phyloP scores from a whole-genome alignment of 1,284 basidiomycete species.

The Austropuccinia psidii region DNA sequence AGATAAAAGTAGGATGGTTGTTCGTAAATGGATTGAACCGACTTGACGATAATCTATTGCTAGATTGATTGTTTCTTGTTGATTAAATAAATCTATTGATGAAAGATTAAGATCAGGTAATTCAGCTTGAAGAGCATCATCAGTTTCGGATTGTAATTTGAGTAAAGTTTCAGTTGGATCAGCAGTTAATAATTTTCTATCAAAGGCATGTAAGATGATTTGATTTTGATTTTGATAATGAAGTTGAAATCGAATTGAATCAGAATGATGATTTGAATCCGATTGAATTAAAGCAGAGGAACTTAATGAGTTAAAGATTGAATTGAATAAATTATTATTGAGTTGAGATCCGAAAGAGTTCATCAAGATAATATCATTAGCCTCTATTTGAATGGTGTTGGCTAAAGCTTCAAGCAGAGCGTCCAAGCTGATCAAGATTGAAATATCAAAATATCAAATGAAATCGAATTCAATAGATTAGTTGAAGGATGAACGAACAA shows the following conservation, averaged over 20 bases:
- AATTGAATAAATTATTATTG: slow-evolving; percentile 22
- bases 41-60: not conserved
- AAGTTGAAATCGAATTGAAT: not conserved
- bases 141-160: not conserved
- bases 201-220: slow-evolving; percentile 30
- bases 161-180: slow-evolving; percentile 15
- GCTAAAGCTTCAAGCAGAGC: slow-evolving; percentile 10
- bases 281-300: not conserved
- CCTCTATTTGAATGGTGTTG: slow-evolving; percentile 12
- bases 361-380: slow-evolving; percentile 26
- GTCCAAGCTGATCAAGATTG: slow-evolving; percentile 7
- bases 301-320: slow-evolving; percentile 9
- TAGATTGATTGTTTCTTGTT: not conserved
- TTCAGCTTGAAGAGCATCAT: slow-evolving; percentile 15
- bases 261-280: not conserved
- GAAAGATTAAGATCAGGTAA: not conserved
- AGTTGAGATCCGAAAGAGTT: slow-evolving; percentile 30
- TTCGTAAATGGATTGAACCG: slow-evolving; percentile 20
- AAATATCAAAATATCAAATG: not conserved
- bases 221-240: not conserved
- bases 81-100: not conserved
- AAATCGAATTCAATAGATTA: not conserved
- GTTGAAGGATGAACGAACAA: not conserved
- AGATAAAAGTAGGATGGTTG: slow-evolving; percentile 23
- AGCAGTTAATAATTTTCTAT: slow-evolving; percentile 20